Evolutionary conservation across 129 eudicot genomes (phyloP), one percentile per base, ranked within the genome.

Genomic region (Ambrosia trifida): DNA sequence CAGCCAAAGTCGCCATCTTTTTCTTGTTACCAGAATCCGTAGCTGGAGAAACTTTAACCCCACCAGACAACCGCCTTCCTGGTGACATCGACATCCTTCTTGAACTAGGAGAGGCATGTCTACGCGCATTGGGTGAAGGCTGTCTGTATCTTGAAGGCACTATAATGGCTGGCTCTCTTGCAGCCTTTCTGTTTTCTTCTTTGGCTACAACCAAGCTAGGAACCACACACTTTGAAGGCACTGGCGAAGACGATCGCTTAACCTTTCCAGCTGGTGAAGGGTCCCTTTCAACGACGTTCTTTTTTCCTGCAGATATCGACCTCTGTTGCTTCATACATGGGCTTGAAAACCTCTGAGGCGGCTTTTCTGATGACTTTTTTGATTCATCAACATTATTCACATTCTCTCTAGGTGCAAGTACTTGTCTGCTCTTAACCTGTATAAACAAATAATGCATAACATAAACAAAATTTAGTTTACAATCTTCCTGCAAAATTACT

Each of bases 71-170:
- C 85, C 97, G 75, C 78, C 99, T 80, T 11, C 85, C 96, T 0
- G 99, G 99, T 0, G 99, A 94, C 60, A 94, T 36, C 7, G 99
- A 94, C 97, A 89, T 89, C 84, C 97, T 80, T 86, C 99, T 85
- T 2, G 81, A 16, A 49, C 80, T 38, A 31, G 94, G 87, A 24
- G 94, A 82, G 1, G 91, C 88, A 57, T 75, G 91, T 74, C 79
- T 83, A 64, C 96, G 73, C 24, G 74, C 88, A 43, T 83, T 89
- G 0, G 98, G 96, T 3, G 98, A 93, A 28, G 97, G 97, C 85
- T 94, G 97, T 60, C 97, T 66, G 52, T 94, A 94, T 74, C 99
- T 87, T 11, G 99, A 94, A 31, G 99, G 99, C 70, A 94, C 99
- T 0, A 94, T 76, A 9, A 90, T 94, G 1, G 97, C 89, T 2